Evolutionary conservation across 2,329 filamentous ascomycete genomes (phyloP).

Genomic region (Rachicladosporium sp.): DNA sequence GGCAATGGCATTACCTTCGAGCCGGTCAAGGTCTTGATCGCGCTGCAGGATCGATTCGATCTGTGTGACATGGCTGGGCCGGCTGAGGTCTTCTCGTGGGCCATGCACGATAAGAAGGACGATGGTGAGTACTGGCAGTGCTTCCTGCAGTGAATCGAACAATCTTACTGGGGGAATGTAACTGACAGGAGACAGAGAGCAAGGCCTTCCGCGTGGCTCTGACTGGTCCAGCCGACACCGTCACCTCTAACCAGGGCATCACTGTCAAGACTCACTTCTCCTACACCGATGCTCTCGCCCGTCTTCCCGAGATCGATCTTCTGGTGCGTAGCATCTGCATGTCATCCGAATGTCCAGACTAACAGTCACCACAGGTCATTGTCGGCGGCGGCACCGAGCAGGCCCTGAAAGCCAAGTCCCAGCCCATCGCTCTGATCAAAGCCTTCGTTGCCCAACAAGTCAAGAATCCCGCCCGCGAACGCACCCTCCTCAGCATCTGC

Average conservation of each 20-base stretch:
- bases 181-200: conserved; percentile 25
- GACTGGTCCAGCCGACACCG: conserved; percentile 33
- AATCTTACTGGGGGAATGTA: neutral
- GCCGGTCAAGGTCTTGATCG: conserved; percentile 48
- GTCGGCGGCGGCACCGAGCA: conserved; percentile 57
- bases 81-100: conserved; percentile 44
- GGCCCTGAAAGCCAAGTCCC: conserved; percentile 52
- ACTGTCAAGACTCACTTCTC: conserved; percentile 62
- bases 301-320: conserved; percentile 64
- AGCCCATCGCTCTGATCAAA: conserved; percentile 60
- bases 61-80: conserved; percentile 46
- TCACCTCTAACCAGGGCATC: conserved; percentile 50
- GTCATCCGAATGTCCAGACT: too few species aligned
- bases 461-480: conserved; percentile 65
- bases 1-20: conserved; percentile 22
- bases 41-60: conserved; percentile 44
- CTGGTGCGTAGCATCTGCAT: conserved; percentile 27
- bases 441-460: conserved; percentile 70
- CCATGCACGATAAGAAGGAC: conserved; percentile 43
- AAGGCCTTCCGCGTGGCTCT: conserved; percentile 44
- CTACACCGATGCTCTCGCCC: conserved; percentile 65
- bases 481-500: conserved; percentile 68
- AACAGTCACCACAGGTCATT: conserved; percentile 36
- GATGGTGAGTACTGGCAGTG: conserved; percentile 27
- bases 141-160: neutral